Conservation (phyloP, 768 basidiomycete species). For the Xerocomellus intermedius region DNA sequence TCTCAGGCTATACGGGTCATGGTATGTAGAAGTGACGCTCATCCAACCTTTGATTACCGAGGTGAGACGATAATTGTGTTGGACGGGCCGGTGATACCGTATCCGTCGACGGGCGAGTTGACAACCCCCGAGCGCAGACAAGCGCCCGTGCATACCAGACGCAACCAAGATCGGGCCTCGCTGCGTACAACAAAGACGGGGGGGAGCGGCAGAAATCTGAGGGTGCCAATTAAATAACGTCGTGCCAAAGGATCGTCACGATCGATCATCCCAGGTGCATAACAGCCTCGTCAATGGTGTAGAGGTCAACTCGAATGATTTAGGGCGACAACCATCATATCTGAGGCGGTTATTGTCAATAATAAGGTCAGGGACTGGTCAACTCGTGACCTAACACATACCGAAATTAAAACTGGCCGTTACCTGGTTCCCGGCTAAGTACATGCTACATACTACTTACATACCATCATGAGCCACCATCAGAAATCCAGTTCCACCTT, state of each 20-base stretch:
- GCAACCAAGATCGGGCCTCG: too few relatives aligned
- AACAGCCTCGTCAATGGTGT: background rate
- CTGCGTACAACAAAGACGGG: too few relatives aligned
- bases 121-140: too few relatives aligned
- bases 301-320: background rate
- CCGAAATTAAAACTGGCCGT: background rate
- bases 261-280: background rate
- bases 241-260: background rate
- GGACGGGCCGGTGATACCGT: background rate
- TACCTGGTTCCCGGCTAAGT: background rate
- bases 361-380: background rate
- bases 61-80: background rate
- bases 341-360: too few relatives aligned
- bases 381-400: too few relatives aligned
- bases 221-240: too few relatives aligned
- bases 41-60: background rate
- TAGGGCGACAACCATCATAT: background rate
- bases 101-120: background rate
- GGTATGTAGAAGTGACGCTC: background rate
- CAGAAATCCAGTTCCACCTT: background rate
- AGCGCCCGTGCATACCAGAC: too few relatives aligned
- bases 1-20: background rate
- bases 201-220: background rate
- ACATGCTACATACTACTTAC: too few relatives aligned
- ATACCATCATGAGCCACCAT: conserved; percentile 1